Evolutionary conservation across 2,329 filamentous ascomycete genomes (phyloP), one percentile per base, ranked within the genome.

Genomic region (Ophiostoma himal-ulmi): DNA sequence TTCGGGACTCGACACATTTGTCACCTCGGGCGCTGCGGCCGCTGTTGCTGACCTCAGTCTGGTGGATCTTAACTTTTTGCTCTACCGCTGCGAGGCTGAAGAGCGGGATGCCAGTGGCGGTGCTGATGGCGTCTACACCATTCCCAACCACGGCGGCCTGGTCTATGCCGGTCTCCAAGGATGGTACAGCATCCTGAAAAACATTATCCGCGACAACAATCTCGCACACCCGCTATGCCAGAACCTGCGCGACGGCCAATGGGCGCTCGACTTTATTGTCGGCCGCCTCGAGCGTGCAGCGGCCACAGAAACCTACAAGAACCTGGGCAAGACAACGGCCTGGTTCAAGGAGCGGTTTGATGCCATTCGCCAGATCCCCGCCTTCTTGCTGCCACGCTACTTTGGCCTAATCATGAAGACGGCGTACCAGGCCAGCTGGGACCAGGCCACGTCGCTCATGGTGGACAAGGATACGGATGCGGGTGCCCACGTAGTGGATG

Each of bases 101-200:
- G 96, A 88, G 79, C 86, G 88, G 67, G 93, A 95, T 75, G 88
- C 86, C 7, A 97, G 91, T 73, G 86, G 85, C 68, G 92, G 93
- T 4, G 85, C 86, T 72, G 92, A 97, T 77, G 94, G 95, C n/a
- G 89, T 89, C 10, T 99, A 98, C 80, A 86, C 89, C 69, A 90
- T 99, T 73, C 95, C 95, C 1, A 89, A 89, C 0, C 84, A 93
- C 77, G 94, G 94, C 2, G 88, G 91, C 71, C 85, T 97, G 60
- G 92, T 97, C 1, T 99, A 98, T 79, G 94, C 94, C 72, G 95
- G 95, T 72, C 84, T 99, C n/a, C 95, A 99, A 79, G 96, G 96
- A 52, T 99, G 95, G 94, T 97, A 94, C 93, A 97, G 93, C 78
- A 83, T 97, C 0, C 82, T 99, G 60, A 90, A 93, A 75, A 85